phyloP scores from a whole-genome alignment of 129 eudicot species.

The Artemisia tridentata region DNA sequence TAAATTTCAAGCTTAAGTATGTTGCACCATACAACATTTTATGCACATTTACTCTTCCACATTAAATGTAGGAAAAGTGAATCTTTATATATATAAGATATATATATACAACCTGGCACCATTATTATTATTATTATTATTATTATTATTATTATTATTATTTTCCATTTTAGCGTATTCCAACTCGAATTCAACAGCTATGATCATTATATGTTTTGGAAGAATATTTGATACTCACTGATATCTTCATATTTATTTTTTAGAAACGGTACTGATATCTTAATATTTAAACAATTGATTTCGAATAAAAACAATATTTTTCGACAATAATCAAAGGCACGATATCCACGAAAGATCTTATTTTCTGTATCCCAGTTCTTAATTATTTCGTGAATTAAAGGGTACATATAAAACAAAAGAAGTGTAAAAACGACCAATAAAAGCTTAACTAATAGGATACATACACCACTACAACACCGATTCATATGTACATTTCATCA shows the following conservation, averaged over 20 bases:
- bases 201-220: slow-evolving; percentile 15
- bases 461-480: too few species aligned
- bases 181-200: not conserved
- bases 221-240: slow-evolving; percentile 1
- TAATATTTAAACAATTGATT: not conserved
- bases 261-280: too few species aligned
- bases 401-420: not conserved
- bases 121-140: too few species aligned
- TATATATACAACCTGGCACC: too few species aligned
- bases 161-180: not conserved
- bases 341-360: not conserved
- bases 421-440: not conserved
- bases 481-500: too few species aligned
- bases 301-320: not conserved
- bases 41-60: too few species aligned
- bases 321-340: not conserved
- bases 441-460: not conserved
- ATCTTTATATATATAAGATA: too few species aligned
- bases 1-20: too few species aligned
- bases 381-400: not conserved
- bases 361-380: not conserved
- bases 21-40: too few species aligned
- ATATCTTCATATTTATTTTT: too few species aligned
- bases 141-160: too few species aligned
- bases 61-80: too few species aligned